A percentile compares a stretch with the other conserved stretches of the same genome.
Conservation (phyloP, 352 stramenopile species). For the Phytophthora litchii region DNA sequence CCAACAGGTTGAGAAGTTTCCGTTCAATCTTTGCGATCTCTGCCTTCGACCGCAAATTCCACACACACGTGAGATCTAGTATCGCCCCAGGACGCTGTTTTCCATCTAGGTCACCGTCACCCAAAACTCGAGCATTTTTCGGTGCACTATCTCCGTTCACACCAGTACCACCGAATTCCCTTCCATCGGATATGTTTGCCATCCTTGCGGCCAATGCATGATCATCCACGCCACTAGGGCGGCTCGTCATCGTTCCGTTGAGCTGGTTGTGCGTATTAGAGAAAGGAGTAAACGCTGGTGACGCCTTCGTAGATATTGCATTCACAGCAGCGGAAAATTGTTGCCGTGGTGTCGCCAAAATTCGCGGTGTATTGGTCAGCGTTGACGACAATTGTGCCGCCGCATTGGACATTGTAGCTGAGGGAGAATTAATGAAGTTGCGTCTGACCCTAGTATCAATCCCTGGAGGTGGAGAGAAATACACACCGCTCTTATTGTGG, state of each 20-base stretch:
- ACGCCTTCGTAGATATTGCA: conserved; percentile 76
- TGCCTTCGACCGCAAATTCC: conserved; percentile 63
- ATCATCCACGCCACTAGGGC: conserved; percentile 20
- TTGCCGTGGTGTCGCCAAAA: conserved; percentile 72
- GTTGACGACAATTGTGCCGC: conserved; percentile 72
- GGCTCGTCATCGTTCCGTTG: conserved; percentile 22
- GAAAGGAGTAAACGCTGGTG: conserved; percentile 69
- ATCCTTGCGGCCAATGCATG: conserved; percentile 3
- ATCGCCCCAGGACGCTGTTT: conserved; percentile 7
- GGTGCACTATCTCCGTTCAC: conserved; percentile 13
- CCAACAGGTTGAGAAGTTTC: conserved; percentile 54
- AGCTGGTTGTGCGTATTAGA: conserved; percentile 34
- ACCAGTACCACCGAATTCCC: conserved; percentile 10
- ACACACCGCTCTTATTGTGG: conserved; percentile 58
- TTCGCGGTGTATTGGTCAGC: conserved; percentile 71
- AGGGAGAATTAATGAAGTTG: conserved; percentile 70
- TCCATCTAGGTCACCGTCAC: conserved; percentile 18
- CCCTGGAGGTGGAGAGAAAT: conserved; percentile 65
- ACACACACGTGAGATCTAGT: conserved; percentile 33
- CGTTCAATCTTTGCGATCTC: conserved; percentile 67
- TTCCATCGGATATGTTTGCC: conserved; percentile 14
- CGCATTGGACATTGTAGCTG: conserved; percentile 75
- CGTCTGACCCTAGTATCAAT: conserved; percentile 72
- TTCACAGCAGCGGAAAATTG: conserved; percentile 81
- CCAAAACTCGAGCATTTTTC: conserved; percentile 10